A percentile compares a stretch with the other conserved stretches of the same genome.
Conservation (phyloP, 2,329 filamentous ascomycete species). For the Colletotrichum melonis region DNA sequence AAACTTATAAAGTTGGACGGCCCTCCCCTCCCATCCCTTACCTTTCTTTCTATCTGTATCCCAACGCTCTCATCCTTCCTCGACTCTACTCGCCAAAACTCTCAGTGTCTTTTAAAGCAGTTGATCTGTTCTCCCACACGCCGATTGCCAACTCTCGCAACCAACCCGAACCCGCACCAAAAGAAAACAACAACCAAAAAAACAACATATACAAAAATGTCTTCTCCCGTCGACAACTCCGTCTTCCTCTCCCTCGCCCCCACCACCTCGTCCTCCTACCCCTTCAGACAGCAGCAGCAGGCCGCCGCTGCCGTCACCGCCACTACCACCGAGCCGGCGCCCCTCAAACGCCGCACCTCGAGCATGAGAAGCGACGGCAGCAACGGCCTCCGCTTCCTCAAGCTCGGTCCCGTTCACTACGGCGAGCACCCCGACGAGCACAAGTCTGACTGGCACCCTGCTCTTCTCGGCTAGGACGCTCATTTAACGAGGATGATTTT, state of each 20-base stretch:
- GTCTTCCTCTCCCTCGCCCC: constrained; percentile 70
- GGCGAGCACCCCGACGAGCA: constrained; percentile 69
- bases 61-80: constrained; percentile 20
- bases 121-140: constrained; percentile 19
- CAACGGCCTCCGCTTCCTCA: constrained; percentile 64
- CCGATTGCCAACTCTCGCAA: not conserved
- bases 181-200: not conserved
- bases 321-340: constrained; percentile 42
- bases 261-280: constrained; percentile 67
- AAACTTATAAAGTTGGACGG: constrained; percentile 29
- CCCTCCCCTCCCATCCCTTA: not conserved
- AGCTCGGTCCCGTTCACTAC: constrained; percentile 73
- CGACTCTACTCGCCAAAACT: not conserved
- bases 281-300: constrained; percentile 49
- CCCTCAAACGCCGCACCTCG: constrained; percentile 60
- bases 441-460: constrained; percentile 50
- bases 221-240: constrained; percentile 35
- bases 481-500: not conserved
- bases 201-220: constrained; percentile 24
- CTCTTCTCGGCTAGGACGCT: constrained; percentile 11
- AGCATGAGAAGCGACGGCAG: constrained; percentile 61
- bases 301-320: constrained; percentile 42
- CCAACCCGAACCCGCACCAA: not conserved
- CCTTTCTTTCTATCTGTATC: too few relatives aligned
- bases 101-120: not conserved